phyloP scores from a whole-genome alignment of 2,329 filamentous ascomycete genomes.

The Podosphaera xanthii region DNA sequence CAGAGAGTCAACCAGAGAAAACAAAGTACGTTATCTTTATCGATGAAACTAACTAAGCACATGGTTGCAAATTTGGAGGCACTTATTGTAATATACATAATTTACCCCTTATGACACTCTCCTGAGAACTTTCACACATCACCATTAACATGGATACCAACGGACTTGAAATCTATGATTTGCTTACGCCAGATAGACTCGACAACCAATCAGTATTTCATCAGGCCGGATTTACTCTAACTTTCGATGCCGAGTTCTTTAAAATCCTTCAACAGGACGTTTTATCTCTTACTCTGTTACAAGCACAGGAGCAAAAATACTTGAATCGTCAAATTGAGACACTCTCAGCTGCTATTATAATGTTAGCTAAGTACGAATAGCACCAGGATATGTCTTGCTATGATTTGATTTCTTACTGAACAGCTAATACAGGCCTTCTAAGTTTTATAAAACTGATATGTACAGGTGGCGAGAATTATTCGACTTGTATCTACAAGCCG shows the following conservation, averaged over 20 bases:
- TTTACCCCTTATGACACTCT: not conserved
- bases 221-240: constrained; percentile 32
- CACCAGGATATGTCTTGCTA: not conserved
- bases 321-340: constrained; percentile 39
- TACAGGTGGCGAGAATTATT: constrained; percentile 63
- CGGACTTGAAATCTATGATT: not conserved
- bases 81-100: not conserved
- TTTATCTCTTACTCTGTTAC: constrained; percentile 38
- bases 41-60: no score
- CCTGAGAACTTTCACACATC: not conserved
- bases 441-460: constrained; percentile 40
- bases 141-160: not conserved
- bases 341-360: constrained; percentile 42
- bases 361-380: constrained; percentile 4
- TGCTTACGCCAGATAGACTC: not conserved
- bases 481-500: constrained; percentile 55
- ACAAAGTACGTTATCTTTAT: not conserved
- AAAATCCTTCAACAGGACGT: constrained; percentile 50
- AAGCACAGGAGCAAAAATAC: constrained; percentile 34
- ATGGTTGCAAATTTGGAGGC: no score
- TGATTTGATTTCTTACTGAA: not conserved
- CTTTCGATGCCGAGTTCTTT: constrained; percentile 63
- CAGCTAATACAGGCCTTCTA: constrained; percentile 26
- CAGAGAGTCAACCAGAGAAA: not conserved
- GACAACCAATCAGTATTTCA: not conserved